These are phyloP conservation scores for Bruguiera gymnorhiza DNA, from an alignment of 345 rosid species.

Conservation along the genomic window DNA sequence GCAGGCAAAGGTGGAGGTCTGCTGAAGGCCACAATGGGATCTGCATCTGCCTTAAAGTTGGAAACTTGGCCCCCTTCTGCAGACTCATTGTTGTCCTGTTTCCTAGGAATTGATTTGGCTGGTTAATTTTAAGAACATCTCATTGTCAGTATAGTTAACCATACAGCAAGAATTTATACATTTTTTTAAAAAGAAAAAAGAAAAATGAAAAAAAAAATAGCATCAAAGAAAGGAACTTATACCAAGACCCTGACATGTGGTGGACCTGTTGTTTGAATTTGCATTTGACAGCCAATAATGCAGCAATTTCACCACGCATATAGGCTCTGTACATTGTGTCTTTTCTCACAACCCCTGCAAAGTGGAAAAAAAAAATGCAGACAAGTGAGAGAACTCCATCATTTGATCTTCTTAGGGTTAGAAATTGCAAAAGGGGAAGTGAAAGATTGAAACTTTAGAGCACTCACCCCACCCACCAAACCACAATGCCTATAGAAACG, in stretches of 20 bases:
- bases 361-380: no score
- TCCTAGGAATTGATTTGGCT: slow-evolving; percentile 44
- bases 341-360: no score
- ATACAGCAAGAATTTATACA: not conserved
- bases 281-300: slow-evolving; percentile 24
- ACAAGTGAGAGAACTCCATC: no score
- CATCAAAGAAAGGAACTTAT: slow-evolving; percentile 14
- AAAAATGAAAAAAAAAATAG: no score
- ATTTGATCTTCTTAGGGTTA: no score
- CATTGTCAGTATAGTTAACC: not conserved
- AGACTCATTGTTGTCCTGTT: slow-evolving; percentile 22
- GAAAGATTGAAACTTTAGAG: no score
- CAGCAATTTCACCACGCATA: slow-evolving; percentile 31
- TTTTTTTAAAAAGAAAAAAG: no score
- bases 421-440: no score
- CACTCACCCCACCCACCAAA: no score
- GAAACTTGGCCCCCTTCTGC: slow-evolving; percentile 14
- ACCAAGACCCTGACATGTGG: slow-evolving; percentile 33
- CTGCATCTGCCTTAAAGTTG: slow-evolving; percentile 25
- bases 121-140: not conserved
- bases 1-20: slow-evolving; percentile 54
- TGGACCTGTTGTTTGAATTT: slow-evolving; percentile 31
- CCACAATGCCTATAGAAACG: no score
- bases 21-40: slow-evolving; percentile 52
- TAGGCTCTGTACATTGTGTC: not conserved